Percentiles rank a stretch among this genome's conserved stretches.
These are phyloP conservation scores for Sporothrix pallida DNA, from an alignment of 2,329 filamentous ascomycete species.

Conservation along the genomic window DNA sequence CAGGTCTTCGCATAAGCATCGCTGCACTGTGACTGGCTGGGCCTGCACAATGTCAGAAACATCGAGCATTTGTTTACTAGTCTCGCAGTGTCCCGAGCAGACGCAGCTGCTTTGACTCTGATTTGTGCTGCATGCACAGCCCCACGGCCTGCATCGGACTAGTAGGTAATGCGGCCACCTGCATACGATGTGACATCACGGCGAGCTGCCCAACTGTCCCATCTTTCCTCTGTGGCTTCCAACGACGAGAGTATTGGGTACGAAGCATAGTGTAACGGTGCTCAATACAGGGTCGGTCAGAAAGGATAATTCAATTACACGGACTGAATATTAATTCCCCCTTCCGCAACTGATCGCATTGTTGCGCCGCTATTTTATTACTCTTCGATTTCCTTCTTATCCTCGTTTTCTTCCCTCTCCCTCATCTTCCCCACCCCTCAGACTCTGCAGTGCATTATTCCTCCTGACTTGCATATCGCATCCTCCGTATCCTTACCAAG, in stretches of 20 bases:
- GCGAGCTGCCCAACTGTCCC: background rate
- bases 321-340: too few species aligned
- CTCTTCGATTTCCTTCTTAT: too few species aligned
- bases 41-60: too few species aligned
- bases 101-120: background rate
- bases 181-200: conserved; percentile 22
- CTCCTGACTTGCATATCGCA: conserved; percentile 11
- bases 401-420: background rate
- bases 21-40: too few species aligned
- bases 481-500: conserved; percentile 12
- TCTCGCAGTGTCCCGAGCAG: too few species aligned
- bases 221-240: too few species aligned
- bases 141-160: background rate
- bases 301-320: too few species aligned
- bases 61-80: too few species aligned
- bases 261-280: too few species aligned
- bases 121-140: background rate
- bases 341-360: too few species aligned
- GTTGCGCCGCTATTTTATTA: too few species aligned
- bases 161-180: background rate
- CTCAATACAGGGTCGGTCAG: too few species aligned
- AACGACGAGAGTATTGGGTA: background rate
- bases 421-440: background rate
- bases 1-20: background rate
- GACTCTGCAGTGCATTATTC: background rate